Percentiles rank a stretch among this genome's conserved stretches.
These are phyloP conservation scores for Lodderomyces beijingensis DNA, from an alignment of 1,139 yeast species.

Conservation along the genomic window DNA sequence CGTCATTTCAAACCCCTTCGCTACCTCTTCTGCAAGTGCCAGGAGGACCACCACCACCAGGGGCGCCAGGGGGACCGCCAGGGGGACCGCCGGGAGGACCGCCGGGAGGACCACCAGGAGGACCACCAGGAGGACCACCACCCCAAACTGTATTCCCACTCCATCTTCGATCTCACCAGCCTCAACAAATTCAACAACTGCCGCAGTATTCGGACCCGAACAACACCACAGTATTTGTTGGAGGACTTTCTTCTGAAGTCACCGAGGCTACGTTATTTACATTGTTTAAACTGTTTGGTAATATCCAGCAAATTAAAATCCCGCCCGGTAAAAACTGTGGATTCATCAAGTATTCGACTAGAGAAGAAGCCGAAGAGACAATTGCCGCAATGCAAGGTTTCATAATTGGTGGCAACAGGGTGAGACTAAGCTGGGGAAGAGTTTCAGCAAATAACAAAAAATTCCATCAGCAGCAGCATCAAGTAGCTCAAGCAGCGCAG, in stretches of 20 bases:
- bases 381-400: constrained; percentile 91
- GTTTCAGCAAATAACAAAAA: constrained; percentile 32
- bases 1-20: constrained; percentile 1
- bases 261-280: constrained; percentile 71
- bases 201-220: constrained; percentile 66
- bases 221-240: constrained; percentile 93
- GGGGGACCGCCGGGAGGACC: not conserved
- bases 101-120: not conserved
- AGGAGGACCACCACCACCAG: too few relatives aligned
- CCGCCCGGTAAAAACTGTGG: constrained; percentile 95
- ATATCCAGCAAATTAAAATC: constrained; percentile 77
- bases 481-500: constrained; percentile 29
- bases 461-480: constrained; percentile 32
- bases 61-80: too few relatives aligned
- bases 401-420: constrained; percentile 79
- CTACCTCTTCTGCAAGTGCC: not conserved
- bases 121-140: constrained; percentile 18
- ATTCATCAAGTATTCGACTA: constrained; percentile 73
- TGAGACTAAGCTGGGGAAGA: constrained; percentile 89
- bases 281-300: constrained; percentile 80
- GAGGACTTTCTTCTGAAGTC: constrained; percentile 76
- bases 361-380: constrained; percentile 86
- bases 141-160: constrained; percentile 10
- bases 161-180: constrained; percentile 10
- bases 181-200: constrained; percentile 20